Evolutionary conservation across 352 stramenopile species (phyloP).

Genomic region (Peronosclerospora sorghi): DNA sequence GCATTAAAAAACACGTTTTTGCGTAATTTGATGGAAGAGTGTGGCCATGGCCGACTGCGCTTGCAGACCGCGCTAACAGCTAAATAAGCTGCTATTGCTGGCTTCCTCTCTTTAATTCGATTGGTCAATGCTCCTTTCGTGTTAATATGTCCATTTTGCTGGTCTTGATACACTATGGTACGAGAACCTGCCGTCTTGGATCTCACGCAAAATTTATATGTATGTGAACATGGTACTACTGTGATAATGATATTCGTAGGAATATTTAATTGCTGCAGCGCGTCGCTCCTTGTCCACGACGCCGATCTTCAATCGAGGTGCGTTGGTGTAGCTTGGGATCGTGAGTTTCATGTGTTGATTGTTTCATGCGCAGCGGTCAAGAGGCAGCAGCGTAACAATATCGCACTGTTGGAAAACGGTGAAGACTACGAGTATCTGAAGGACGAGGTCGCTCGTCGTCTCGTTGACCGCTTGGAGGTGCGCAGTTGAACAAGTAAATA

Average conservation of each 20-base stretch:
- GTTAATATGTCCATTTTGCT: neutral
- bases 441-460: constrained; percentile 70
- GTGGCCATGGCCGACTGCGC: neutral
- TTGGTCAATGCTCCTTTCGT: neutral
- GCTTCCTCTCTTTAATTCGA: neutral
- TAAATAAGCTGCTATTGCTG: neutral
- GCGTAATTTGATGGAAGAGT: neutral
- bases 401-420: constrained; percentile 37
- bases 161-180: neutral
- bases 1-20: constrained; percentile 13
- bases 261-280: constrained; percentile 12
- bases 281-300: constrained; percentile 34
- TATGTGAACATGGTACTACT: neutral
- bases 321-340: neutral
- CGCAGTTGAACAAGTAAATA: neutral
- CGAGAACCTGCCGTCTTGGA: no score
- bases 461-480: constrained; percentile 75
- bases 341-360: neutral
- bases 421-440: constrained; percentile 82
- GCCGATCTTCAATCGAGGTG: constrained; percentile 55
- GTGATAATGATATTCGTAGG: constrained; percentile 21
- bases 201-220: neutral
- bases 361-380: constrained; percentile 42
- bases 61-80: no score
- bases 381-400: constrained; percentile 74